A percentile compares a stretch with the other conserved stretches of the same genome.
These are phyloP conservation scores for Vaucheria bursata DNA, from an alignment of 352 stramenopile species.

Conservation along the genomic window DNA sequence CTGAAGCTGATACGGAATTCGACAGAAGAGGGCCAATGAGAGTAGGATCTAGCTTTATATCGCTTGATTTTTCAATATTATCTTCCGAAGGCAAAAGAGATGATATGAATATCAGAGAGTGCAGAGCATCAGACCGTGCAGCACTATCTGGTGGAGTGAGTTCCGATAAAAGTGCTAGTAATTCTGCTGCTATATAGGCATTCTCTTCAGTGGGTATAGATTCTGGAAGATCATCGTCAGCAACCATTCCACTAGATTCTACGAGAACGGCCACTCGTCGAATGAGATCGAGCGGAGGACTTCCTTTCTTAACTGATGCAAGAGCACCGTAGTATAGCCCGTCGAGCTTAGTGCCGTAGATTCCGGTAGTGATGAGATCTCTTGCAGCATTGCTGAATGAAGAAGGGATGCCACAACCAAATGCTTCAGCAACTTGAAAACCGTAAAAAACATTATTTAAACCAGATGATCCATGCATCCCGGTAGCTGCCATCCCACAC, in stretches of 20 bases:
- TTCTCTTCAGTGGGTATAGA: not conserved
- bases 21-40: not conserved
- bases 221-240: not conserved
- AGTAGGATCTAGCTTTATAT: not conserved
- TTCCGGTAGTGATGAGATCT: not conserved
- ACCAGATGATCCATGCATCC: not conserved
- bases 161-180: not conserved
- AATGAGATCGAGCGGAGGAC: not conserved
- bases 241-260: not conserved
- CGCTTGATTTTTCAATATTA: not conserved
- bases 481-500: not conserved
- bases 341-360: not conserved
- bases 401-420: not conserved
- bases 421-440: not conserved
- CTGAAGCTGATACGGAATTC: not conserved
- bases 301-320: not conserved
- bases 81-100: not conserved
- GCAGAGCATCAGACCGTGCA: not conserved
- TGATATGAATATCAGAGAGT: not conserved
- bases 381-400: not conserved
- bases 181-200: conserved; percentile 1
- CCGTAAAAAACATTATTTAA: not conserved
- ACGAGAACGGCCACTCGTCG: not conserved
- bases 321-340: not conserved
- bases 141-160: not conserved